A percentile compares a stretch with the other conserved stretches of the same genome.
Evolutionary conservation across 352 stramenopile genomes (phyloP).

Genomic region (Globisporangium perplexum): DNA sequence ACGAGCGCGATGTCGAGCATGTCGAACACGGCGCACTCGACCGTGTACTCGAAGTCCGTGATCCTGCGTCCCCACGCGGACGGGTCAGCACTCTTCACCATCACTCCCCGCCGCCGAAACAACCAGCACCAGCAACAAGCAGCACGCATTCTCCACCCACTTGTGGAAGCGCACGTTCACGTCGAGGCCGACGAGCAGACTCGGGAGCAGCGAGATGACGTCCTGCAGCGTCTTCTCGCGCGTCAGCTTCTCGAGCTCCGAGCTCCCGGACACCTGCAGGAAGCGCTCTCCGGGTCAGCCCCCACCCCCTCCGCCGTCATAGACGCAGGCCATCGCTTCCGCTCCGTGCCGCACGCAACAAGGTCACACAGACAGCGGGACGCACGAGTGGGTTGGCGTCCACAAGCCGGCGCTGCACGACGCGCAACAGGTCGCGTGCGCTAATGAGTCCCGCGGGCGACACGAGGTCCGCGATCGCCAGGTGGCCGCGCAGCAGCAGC

Average conservation of each 20-base stretch:
- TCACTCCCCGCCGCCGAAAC: constrained; percentile 3
- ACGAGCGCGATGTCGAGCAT: constrained; percentile 94
- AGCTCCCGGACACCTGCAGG: constrained; percentile 31
- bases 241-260: constrained; percentile 57
- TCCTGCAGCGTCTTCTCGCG: constrained; percentile 87
- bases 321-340: no score
- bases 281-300: neutral
- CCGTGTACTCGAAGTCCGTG: constrained; percentile 94
- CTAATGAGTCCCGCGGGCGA: constrained; percentile 70
- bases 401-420: constrained; percentile 87
- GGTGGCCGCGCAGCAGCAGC: constrained; percentile 89
- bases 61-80: constrained; percentile 39
- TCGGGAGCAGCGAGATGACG: constrained; percentile 89
- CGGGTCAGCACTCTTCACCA: neutral
- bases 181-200: constrained; percentile 94
- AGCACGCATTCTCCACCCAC: constrained; percentile 17
- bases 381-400: constrained; percentile 68
- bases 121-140: neutral
- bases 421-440: constrained; percentile 87
- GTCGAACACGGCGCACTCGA: constrained; percentile 94
- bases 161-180: constrained; percentile 97
- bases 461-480: constrained; percentile 67
- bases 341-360: no score
- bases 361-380: no score
- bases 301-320: neutral